phyloP scores from a whole-genome alignment of 768 basidiomycete genomes.

The Tricholoma sp. region DNA sequence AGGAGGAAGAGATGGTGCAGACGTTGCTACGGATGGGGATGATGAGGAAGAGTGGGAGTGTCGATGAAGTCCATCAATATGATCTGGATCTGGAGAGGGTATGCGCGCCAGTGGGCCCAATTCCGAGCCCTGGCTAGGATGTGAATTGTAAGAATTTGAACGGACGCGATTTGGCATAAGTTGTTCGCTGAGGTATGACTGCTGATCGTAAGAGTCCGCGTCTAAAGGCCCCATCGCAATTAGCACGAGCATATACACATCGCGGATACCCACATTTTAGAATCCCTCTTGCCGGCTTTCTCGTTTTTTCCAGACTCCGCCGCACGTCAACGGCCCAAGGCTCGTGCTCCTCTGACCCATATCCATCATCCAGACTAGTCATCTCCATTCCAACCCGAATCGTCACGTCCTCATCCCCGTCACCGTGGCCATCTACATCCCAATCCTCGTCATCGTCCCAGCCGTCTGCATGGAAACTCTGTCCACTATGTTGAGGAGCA shows the following conservation, averaged over 20 bases:
- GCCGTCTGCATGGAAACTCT: conserved; percentile 50
- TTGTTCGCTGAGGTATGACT: conserved; percentile 44
- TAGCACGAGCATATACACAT: neutral
- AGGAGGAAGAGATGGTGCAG: conserved; percentile 35
- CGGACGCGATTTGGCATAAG: conserved; percentile 51
- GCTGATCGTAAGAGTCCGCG: conserved; percentile 65
- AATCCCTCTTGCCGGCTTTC: conserved; percentile 75
- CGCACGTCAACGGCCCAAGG: conserved; percentile 77
- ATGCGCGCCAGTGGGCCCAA: conserved; percentile 77
- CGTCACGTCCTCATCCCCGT: conserved; percentile 69
- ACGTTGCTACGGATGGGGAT: conserved; percentile 7
- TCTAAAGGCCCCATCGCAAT: conserved; percentile 34
- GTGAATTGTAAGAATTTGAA: conserved; percentile 77
- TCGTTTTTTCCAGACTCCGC: conserved; percentile 62
- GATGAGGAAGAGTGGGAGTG: conserved; percentile 51
- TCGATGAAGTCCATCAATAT: conserved; percentile 81
- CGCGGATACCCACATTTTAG: conserved; percentile 66
- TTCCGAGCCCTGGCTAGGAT: conserved; percentile 43
- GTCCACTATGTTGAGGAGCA: conserved; percentile 31
- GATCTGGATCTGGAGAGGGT: conserved; percentile 79
- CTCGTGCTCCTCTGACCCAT: conserved; percentile 53
- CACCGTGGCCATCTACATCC: conserved; percentile 54
- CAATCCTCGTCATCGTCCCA: conserved; percentile 82
- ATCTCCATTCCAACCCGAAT: conserved; percentile 58
- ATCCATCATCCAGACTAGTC: conserved; percentile 42